Evolutionary conservation across 805 yeast species (phyloP).

Genomic region (Middelhovenomyces tepae): DNA sequence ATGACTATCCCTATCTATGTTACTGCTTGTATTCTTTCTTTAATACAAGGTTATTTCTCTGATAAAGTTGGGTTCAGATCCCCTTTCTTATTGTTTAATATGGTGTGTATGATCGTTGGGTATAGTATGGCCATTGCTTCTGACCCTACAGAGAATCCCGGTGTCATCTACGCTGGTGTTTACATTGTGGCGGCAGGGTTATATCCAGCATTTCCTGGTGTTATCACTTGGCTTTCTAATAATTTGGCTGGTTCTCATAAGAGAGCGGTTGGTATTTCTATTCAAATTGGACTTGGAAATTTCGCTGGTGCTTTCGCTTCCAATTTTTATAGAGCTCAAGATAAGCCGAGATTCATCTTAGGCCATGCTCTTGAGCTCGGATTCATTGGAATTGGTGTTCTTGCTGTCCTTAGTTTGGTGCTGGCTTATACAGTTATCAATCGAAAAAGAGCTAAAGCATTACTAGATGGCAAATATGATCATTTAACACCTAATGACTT

Average conservation of each 20-base stretch:
- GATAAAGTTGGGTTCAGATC: conserved; percentile 28
- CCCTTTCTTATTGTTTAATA: conserved; percentile 15
- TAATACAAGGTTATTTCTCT: conserved; percentile 16
- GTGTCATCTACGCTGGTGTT: conserved; percentile 47
- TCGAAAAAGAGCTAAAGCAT: conserved; percentile 19
- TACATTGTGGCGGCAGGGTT: conserved; percentile 46
- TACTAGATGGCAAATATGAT: conserved; percentile 27
- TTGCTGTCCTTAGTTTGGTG: conserved; percentile 5
- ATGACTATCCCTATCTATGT: conserved; percentile 38
- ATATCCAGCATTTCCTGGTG: conserved; percentile 49
- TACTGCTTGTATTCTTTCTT: conserved; percentile 35
- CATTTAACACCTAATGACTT: conserved; percentile 23
- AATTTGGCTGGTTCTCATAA: conserved; percentile 51
- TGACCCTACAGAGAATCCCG: conserved; percentile 30
- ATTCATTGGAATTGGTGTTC: conserved; percentile 30
- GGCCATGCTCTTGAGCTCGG: conserved; percentile 44
- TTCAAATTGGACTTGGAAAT: conserved; percentile 56
- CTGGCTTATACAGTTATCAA: conserved; percentile 20
- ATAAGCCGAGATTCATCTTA: conserved; percentile 44
- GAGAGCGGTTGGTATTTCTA: conserved; percentile 44
- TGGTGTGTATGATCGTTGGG: conserved; percentile 27
- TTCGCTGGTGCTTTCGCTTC: conserved; percentile 54
- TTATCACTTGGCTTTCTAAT: conserved; percentile 51
- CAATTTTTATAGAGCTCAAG: conserved; percentile 42
- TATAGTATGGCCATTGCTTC: conserved; percentile 38